These are phyloP conservation scores for Microsporum canis DNA, from an alignment of 2,329 filamentous ascomycete species.

Conservation along the genomic window DNA sequence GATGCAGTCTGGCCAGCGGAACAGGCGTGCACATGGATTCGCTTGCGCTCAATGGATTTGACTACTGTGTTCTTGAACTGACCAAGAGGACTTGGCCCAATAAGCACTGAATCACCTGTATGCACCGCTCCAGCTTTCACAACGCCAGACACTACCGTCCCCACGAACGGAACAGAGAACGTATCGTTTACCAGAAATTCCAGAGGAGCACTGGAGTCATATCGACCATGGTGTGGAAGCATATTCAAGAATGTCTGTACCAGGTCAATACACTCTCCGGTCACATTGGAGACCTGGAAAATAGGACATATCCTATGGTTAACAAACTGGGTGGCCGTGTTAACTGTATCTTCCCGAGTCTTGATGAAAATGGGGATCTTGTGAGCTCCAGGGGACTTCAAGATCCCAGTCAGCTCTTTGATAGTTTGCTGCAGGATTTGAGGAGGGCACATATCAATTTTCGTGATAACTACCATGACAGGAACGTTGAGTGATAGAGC, in stretches of 20 bases:
- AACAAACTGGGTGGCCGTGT: conserved; percentile 91
- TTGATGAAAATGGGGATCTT: conserved; percentile 97
- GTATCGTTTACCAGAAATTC: conserved; percentile 96
- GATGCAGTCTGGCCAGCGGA: conserved; percentile 87
- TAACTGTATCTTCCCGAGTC: conserved; percentile 79
- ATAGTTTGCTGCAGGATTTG: conserved; percentile 92
- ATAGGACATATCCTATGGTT: conserved; percentile 91
- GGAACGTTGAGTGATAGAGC: conserved; percentile 90
- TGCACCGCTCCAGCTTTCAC: conserved; percentile 81
- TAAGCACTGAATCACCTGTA: conserved; percentile 74
- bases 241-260: conserved; percentile 92
- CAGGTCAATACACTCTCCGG: conserved; percentile 77
- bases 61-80: conserved; percentile 81
- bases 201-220: conserved; percentile 75
- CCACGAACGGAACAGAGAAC: conserved; percentile 93
- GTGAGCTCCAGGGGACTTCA: conserved; percentile 83
- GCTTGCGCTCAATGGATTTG: conserved; percentile 86
- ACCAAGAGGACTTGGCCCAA: conserved; percentile 82
- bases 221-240: conserved; percentile 84
- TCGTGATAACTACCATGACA: conserved; percentile 95
- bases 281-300: conserved; percentile 97
- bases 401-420: conserved; percentile 77
- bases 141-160: conserved; percentile 90
- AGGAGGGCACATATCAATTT: conserved; percentile 95
- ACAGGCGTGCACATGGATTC: conserved; percentile 75